These are phyloP conservation scores for Lathyrus aphaca DNA, from an alignment of 306 rosid species.

Conservation along the genomic window DNA sequence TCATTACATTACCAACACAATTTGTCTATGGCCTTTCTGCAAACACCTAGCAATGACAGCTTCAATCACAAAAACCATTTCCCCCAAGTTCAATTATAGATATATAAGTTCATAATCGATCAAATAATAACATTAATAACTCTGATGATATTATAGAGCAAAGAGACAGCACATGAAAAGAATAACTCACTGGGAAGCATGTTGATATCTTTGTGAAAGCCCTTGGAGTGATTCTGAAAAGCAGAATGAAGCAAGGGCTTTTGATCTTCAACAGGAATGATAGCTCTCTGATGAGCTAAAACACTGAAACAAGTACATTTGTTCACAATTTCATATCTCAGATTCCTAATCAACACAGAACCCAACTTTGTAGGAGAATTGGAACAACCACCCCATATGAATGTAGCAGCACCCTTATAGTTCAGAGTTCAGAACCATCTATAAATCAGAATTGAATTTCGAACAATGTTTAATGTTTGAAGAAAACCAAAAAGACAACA, in stretches of 20 bases:
- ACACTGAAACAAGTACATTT: constrained; percentile 51
- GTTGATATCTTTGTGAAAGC: constrained; percentile 63
- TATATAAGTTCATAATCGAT: no score
- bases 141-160: no score
- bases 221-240: constrained; percentile 35
- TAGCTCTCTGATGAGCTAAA: constrained; percentile 62
- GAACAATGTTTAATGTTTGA: background rate
- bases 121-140: no score
- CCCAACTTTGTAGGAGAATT: constrained; percentile 43
- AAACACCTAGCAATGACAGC: no score
- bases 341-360: constrained; percentile 37
- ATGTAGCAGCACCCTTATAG: constrained; percentile 31
- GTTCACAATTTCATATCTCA: constrained; percentile 44
- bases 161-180: background rate
- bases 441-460: no score
- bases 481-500: background rate
- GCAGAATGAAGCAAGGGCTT: constrained; percentile 53
- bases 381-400: constrained; percentile 45
- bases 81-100: no score
- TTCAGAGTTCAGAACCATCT: no score
- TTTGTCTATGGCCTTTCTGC: no score
- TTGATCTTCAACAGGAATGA: constrained; percentile 72
- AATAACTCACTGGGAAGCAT: constrained; percentile 78
- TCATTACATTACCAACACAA: no score
- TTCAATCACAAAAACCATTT: no score